phyloP scores from a whole-genome alignment of 2,329 filamentous ascomycete genomes.

The Diaporthe helianthi region DNA sequence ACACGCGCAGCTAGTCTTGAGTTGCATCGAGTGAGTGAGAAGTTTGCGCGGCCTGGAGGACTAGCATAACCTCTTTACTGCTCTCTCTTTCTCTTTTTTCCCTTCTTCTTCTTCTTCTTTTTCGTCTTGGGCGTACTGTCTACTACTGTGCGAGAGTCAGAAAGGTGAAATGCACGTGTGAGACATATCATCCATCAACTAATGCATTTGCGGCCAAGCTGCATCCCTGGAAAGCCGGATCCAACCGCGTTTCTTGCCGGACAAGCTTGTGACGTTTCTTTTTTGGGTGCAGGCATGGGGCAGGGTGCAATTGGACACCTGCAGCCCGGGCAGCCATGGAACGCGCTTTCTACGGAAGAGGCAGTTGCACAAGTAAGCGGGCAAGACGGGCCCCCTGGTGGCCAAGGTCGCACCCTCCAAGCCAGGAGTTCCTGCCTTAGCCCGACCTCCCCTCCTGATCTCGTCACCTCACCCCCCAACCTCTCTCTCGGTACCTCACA shows the following conservation, averaged over 20 bases:
- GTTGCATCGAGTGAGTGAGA: background rate
- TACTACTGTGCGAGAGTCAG: background rate
- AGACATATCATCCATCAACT: background rate
- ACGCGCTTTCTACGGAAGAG: background rate
- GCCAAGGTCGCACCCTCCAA: background rate
- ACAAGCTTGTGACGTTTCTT: background rate
- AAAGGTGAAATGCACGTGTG: background rate
- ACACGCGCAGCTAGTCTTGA: background rate
- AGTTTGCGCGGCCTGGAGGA: background rate
- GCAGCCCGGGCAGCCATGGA: no score
- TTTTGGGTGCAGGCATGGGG: background rate
- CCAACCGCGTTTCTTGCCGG: background rate
- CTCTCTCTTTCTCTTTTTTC: no score
- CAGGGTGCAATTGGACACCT: background rate
- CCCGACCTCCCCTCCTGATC: no score
- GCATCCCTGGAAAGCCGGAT: constrained; percentile 4
- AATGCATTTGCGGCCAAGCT: constrained; percentile 17
- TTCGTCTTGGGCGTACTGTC: background rate
- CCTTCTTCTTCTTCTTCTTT: no score
- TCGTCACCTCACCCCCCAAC: background rate
- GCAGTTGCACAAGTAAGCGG: background rate
- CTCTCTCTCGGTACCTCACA: constrained; percentile 2
- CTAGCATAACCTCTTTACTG: background rate
- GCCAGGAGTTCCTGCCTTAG: constrained; percentile 24
- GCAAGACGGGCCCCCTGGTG: background rate